Evolutionary conservation across 2,329 filamentous ascomycete genomes (phyloP), one percentile per base, ranked within the genome.

Genomic region (Paecilomyces variotii): DNA sequence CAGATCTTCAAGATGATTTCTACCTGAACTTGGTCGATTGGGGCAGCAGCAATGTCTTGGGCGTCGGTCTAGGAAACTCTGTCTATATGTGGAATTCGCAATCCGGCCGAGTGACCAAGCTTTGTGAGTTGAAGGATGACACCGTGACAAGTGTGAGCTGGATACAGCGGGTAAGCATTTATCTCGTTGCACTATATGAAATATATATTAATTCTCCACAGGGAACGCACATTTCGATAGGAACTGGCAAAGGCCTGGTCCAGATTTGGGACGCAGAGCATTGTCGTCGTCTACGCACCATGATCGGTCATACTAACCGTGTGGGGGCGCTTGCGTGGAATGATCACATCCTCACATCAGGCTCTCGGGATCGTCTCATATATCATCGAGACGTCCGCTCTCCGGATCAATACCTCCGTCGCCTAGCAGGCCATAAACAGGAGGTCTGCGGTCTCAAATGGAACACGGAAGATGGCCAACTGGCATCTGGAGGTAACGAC

Each of bases 1-100:
- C 94, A 1, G 94, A 97, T 71, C 78, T 99, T 53, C 92, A 93
- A 28, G 94, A 99, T 69, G 94, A 99, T 71, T 99, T 97, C 74
- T 99, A 99, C 68, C 81, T 99, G 35, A 99, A 99, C 68, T 79
- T 99, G 27, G 93, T 99, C 2, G 94, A 99, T 70, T 99, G 94
- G 94, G 94, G 94, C 51, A 95, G 90, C 67, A 91, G 89, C 65
- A 96, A 97, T 72, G 88, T 96, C 7, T 81, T 99, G 10, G 94
- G 93, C 5, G 94, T 99, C 51, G 94, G 94, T 0, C 78, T 99
- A 27, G 92, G 92, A 19, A 90, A 89, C 19, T 95, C 90, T 65
- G 94, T 99, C 4, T 99, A 97, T 71, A 94, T 97, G 86, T 99
- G 94, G 94, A 96, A 97, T 72, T 94, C 92, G 3, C 86, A 91